Conservation (phyloP, 2,329 filamentous ascomycete species). For the Epichloe gansuensis region DNA sequence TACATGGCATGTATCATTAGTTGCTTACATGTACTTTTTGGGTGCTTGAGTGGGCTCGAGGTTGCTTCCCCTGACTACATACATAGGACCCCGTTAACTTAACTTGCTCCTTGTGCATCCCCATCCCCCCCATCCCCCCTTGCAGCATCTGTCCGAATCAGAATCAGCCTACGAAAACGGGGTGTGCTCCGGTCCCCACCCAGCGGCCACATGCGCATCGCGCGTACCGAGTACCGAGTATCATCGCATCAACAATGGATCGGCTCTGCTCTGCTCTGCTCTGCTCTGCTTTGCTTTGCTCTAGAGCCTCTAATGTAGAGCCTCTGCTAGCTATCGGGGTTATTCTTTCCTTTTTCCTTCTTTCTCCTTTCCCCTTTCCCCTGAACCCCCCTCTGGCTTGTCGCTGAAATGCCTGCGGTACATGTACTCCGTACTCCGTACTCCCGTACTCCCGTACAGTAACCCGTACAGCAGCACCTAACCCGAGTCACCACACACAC, state of each 20-base stretch:
- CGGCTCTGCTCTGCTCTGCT: not conserved
- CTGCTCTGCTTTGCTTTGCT: not conserved
- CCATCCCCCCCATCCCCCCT: not conserved
- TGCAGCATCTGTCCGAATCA: constrained; percentile 1
- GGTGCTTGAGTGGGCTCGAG: too few species aligned
- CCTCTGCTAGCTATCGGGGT: too few species aligned
- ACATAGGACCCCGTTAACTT: constrained; percentile 5
- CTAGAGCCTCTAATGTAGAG: too few species aligned
- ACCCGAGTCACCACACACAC: too few species aligned
- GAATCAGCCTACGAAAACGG: constrained; percentile 4
- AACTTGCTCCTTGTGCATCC: not conserved
- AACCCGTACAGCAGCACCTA: too few species aligned
- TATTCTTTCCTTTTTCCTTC: not conserved
- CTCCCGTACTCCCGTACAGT: too few species aligned
- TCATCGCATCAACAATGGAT: not conserved
- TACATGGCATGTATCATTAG: too few species aligned
- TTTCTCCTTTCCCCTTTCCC: too few species aligned
- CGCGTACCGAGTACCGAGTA: not conserved
- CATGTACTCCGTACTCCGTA: too few species aligned
- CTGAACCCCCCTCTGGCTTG: too few species aligned
- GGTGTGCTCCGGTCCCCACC: constrained; percentile 4
- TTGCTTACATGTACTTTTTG: too few species aligned
- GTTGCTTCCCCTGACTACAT: constrained; percentile 8
- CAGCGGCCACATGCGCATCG: constrained; percentile 7
- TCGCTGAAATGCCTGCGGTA: too few species aligned